phyloP scores from a whole-genome alignment of 2,329 filamentous ascomycete genomes.

The Aspergillus niger region DNA sequence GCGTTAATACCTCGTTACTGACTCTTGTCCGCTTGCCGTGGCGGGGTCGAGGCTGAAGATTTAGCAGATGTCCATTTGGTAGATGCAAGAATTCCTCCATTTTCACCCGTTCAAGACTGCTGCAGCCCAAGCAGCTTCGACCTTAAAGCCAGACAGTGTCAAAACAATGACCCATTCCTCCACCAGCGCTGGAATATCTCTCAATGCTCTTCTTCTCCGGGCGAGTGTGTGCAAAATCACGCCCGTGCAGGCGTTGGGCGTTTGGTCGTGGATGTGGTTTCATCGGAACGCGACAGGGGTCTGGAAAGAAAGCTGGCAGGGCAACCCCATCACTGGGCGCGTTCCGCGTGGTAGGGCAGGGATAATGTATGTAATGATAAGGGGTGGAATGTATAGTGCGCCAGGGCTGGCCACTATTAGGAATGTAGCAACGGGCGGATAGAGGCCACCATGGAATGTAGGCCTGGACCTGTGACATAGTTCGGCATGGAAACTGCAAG shows the following conservation, averaged over 20 bases:
- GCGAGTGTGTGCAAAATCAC: not conserved
- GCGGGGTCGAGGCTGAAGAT: constrained; percentile 29
- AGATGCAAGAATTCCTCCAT: constrained; percentile 33
- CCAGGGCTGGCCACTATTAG: constrained; percentile 18
- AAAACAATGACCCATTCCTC: constrained; percentile 17
- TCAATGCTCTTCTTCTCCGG: constrained; percentile 1
- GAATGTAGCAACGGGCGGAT: constrained; percentile 23
- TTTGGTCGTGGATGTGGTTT: not conserved
- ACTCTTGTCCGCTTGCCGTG: constrained; percentile 11
- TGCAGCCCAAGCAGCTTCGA: constrained; percentile 13
- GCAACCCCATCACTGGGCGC: not conserved
- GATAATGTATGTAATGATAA: constrained; percentile 19
- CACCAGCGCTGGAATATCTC: not conserved
- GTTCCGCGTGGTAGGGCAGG: constrained; percentile 8
- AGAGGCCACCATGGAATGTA: constrained; percentile 20
- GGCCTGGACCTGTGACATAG: constrained; percentile 7
- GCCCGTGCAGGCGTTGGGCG: not conserved
- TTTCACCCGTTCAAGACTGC: constrained; percentile 12
- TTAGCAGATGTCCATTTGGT: constrained; percentile 33
- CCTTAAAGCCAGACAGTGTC: constrained; percentile 21
- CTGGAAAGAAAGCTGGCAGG: constrained; percentile 5
- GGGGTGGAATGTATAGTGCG: constrained; percentile 22
- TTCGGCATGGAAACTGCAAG: constrained; percentile 24
- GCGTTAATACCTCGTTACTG: constrained; percentile 22
- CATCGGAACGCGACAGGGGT: constrained; percentile 5